Evolutionary conservation across 192 early-diverging fungal genomes (phyloP).

Genomic region (Obelidium mucronatum): DNA sequence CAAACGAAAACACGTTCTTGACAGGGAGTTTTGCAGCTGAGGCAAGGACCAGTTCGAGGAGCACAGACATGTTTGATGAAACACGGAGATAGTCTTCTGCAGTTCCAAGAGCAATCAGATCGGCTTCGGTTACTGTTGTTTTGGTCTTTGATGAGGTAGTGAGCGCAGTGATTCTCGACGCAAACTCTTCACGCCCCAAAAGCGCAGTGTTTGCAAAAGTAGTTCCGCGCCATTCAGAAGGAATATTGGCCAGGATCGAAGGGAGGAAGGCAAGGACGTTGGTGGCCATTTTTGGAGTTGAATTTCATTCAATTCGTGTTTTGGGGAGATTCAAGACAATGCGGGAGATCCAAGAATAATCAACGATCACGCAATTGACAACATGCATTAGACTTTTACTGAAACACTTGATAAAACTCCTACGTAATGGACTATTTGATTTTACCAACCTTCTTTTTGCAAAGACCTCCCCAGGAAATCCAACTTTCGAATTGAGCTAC

Average conservation of each 20-base stretch:
- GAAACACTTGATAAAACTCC: too few species aligned
- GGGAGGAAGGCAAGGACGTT: too few species aligned
- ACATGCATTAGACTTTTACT: too few species aligned
- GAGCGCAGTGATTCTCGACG: background rate
- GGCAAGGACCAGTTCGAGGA: background rate
- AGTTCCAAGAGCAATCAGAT: background rate
- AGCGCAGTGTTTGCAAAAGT: slow-evolving; percentile 2
- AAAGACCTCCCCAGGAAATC: too few species aligned
- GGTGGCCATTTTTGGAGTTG: too few species aligned
- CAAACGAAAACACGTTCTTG: background rate
- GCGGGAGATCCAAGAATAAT: too few species aligned
- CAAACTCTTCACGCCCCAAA: background rate
- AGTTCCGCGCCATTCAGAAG: slow-evolving; percentile 9
- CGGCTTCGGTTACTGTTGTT: background rate
- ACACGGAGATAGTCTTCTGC: slow-evolving; percentile 8
- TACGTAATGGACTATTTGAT: too few species aligned
- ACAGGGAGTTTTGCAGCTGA: background rate
- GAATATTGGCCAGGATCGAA: background rate
- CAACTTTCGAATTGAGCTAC: too few species aligned
- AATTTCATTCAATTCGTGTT: too few species aligned
- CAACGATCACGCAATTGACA: too few species aligned
- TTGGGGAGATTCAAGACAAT: too few species aligned
- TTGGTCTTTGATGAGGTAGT: background rate
- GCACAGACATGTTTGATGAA: slow-evolving; percentile 4
- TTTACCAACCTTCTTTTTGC: too few species aligned